Conservation (phyloP, 2,329 filamentous ascomycete species). For the Colletotrichum costaricense region DNA sequence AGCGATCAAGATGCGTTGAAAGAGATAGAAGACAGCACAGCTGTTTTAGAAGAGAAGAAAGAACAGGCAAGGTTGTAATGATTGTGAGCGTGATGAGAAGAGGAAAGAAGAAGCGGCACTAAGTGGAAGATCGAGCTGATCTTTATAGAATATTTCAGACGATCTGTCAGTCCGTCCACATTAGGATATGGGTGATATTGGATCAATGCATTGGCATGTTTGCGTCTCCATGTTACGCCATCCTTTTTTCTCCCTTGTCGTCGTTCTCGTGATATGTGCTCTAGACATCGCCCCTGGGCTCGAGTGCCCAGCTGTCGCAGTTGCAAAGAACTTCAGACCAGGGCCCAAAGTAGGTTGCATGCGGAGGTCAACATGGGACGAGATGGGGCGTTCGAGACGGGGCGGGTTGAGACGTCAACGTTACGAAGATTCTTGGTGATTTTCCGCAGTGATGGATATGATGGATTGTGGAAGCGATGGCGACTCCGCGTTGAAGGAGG, state of each 20-base stretch:
- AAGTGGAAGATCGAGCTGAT: slow-evolving; percentile 27
- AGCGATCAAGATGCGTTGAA: slow-evolving; percentile 33
- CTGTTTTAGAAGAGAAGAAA: slow-evolving; percentile 31
- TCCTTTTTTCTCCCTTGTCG: background rate
- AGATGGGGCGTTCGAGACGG: slow-evolving; percentile 9
- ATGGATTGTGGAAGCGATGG: background rate
- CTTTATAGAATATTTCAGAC: slow-evolving; percentile 31
- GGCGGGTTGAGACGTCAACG: slow-evolving; percentile 21
- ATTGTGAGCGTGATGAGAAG: slow-evolving; percentile 33
- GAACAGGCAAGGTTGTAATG: slow-evolving; percentile 21
- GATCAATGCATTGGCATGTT: slow-evolving; percentile 9
- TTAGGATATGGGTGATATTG: slow-evolving; percentile 2
- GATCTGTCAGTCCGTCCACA: slow-evolving; percentile 9
- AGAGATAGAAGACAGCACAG: slow-evolving; percentile 35
- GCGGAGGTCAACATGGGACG: slow-evolving; percentile 21
- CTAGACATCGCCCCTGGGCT: background rate
- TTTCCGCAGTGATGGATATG: background rate
- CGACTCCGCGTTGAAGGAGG: background rate
- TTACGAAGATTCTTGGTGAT: background rate
- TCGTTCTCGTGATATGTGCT: slow-evolving; percentile 15
- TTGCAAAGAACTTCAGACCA: slow-evolving; percentile 8
- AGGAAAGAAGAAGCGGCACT: background rate
- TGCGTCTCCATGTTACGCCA: slow-evolving; percentile 2
- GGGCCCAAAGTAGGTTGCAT: background rate
- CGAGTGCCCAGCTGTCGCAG: slow-evolving; percentile 6